Conservation (phyloP, 1,139 yeast species). For the Ogataea hybrid region DNA sequence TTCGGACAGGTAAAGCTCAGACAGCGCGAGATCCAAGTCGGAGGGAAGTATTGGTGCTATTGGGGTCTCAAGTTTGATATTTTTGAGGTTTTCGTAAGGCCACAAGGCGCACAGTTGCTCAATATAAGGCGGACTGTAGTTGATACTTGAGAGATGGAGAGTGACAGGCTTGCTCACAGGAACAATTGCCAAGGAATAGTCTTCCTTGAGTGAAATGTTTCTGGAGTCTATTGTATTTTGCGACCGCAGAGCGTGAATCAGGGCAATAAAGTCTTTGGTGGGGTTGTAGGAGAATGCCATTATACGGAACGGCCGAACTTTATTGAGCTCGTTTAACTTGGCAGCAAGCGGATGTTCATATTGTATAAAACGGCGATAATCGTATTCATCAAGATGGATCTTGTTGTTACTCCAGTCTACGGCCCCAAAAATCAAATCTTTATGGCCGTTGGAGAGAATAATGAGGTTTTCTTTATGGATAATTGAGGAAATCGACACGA, state of each 20-base stretch:
- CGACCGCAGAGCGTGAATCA: conserved; percentile 20
- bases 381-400: conserved; percentile 3
- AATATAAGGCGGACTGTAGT: conserved; percentile 12
- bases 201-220: conserved; percentile 18
- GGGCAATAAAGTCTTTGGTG: conserved; percentile 16
- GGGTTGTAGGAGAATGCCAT: conserved; percentile 20
- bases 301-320: conserved; percentile 16
- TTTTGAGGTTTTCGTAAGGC: background rate
- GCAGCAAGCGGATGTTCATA: conserved; percentile 18
- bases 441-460: conserved; percentile 19
- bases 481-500: conserved; percentile 20
- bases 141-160: conserved; percentile 12
- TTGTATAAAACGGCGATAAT: conserved; percentile 20
- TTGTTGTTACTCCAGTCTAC: conserved; percentile 6
- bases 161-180: conserved; percentile 3
- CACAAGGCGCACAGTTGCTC: conserved; percentile 2
- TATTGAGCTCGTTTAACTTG: conserved; percentile 21
- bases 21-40: conserved; percentile 3
- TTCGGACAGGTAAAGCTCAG: conserved; percentile 15
- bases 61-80: background rate
- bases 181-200: conserved; percentile 18
- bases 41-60: background rate
- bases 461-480: conserved; percentile 15
- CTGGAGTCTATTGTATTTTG: conserved; percentile 19
- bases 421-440: conserved; percentile 13